A percentile compares a stretch with the other conserved stretches of the same genome.
phyloP scores from a whole-genome alignment of 2,329 filamentous ascomycete species.

The Cercospora canescens region DNA sequence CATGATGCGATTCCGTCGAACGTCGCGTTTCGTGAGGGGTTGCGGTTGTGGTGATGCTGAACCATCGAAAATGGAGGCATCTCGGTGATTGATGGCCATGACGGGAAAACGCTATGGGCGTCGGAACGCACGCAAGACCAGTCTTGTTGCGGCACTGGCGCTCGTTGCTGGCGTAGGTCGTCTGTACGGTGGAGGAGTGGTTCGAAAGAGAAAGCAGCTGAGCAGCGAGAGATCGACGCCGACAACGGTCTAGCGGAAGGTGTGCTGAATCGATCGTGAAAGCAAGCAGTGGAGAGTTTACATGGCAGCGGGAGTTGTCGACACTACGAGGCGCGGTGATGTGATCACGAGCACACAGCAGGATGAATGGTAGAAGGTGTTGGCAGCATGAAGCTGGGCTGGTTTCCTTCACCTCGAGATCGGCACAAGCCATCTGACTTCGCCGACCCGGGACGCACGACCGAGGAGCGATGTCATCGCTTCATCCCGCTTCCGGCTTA shows the following conservation, averaged over 20 bases:
- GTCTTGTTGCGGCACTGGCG: neutral
- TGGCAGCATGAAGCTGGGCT: neutral
- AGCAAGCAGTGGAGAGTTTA: neutral
- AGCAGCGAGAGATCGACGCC: neutral
- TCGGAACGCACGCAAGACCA: neutral
- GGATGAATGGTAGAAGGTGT: neutral
- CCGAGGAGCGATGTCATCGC: constrained; percentile 1
- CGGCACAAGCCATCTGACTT: neutral
- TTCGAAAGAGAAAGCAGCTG: neutral
- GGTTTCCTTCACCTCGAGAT: constrained; percentile 2
- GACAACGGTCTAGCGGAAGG: neutral
- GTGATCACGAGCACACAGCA: neutral
- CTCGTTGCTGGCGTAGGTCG: neutral
- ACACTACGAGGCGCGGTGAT: neutral
- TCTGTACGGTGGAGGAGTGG: neutral
- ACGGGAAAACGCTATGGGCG: neutral
- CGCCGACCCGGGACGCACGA: neutral
- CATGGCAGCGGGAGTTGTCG: neutral
- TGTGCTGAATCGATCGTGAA: neutral
- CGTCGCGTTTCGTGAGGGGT: constrained; percentile 79
- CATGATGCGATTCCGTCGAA: constrained; percentile 77
- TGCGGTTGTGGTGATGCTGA: constrained; percentile 47
- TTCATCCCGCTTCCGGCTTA: neutral
- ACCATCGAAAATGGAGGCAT: constrained; percentile 25
- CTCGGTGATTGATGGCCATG: constrained; percentile 27